Conservation (phyloP, 768 basidiomycete species). For the Phlebiopsis gigantea region DNA sequence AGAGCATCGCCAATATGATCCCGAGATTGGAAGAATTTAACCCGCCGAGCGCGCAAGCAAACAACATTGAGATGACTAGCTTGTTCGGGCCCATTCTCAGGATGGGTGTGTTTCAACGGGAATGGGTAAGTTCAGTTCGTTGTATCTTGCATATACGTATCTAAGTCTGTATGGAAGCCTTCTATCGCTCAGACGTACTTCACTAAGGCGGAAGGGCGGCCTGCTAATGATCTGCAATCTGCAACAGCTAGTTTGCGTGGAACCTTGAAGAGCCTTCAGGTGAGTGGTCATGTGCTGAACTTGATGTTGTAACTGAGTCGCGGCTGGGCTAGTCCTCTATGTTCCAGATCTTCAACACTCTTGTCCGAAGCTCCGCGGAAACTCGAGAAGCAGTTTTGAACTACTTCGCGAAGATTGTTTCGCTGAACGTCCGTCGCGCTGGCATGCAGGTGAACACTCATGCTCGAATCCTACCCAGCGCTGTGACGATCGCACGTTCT, state of each 20-base stretch:
- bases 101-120: constrained; percentile 79
- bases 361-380: constrained; percentile 79
- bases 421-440: constrained; percentile 76
- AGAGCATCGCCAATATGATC: constrained; percentile 79
- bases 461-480: background rate
- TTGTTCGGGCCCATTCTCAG: constrained; percentile 83
- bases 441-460: constrained; percentile 65
- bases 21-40: constrained; percentile 73
- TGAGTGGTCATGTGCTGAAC: constrained; percentile 18
- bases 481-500: no score
- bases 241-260: constrained; percentile 83
- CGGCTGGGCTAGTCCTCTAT: constrained; percentile 49
- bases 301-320: background rate
- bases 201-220: constrained; percentile 75
- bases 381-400: constrained; percentile 77
- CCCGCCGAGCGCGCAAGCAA: constrained; percentile 51
- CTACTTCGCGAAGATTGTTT: constrained; percentile 72
- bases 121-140: constrained; percentile 61
- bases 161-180: constrained; percentile 45
- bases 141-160: background rate
- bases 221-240: constrained; percentile 70
- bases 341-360: constrained; percentile 82
- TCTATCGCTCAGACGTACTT: constrained; percentile 76
- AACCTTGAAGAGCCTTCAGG: constrained; percentile 82
- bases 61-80: constrained; percentile 57